Evolutionary conservation across 305 asterid species (phyloP).

Genomic region (Rubia tinctorum): DNA sequence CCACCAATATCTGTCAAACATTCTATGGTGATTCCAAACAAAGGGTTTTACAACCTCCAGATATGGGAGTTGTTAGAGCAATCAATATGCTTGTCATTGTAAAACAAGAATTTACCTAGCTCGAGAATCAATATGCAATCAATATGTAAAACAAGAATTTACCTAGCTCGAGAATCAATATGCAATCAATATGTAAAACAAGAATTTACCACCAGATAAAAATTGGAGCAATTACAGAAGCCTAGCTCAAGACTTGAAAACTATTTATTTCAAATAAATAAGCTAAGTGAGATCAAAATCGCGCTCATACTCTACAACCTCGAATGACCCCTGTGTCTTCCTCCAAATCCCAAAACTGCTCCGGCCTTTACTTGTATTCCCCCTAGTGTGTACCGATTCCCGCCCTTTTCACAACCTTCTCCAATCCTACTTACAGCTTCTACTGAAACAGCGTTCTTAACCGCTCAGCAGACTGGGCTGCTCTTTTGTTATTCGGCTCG

Average conservation of each 20-base stretch:
- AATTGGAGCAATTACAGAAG: not conserved
- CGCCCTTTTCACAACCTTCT: not conserved
- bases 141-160: too few species aligned
- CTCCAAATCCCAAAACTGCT: not conserved
- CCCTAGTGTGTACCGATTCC: not conserved
- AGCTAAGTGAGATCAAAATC: conserved; percentile 10
- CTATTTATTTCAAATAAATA: not conserved
- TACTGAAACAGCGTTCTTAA: conserved; percentile 54
- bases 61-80: too few species aligned
- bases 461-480: conserved; percentile 67
- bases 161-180: too few species aligned
- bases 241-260: conserved; percentile 4
- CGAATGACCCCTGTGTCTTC: not conserved
- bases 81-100: too few species aligned
- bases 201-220: not conserved
- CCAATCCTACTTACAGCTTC: conserved; percentile 21
- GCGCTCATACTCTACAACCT: conserved; percentile 14
- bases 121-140: too few species aligned
- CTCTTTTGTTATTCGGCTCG: conserved; percentile 93
- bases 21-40: too few species aligned
- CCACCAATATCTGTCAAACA: too few species aligned
- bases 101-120: too few species aligned
- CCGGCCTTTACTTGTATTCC: not conserved
- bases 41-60: too few species aligned
- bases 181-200: not conserved